phyloP scores from a whole-genome alignment of 176 grass and related monocot species.

The Areca catechu region DNA sequence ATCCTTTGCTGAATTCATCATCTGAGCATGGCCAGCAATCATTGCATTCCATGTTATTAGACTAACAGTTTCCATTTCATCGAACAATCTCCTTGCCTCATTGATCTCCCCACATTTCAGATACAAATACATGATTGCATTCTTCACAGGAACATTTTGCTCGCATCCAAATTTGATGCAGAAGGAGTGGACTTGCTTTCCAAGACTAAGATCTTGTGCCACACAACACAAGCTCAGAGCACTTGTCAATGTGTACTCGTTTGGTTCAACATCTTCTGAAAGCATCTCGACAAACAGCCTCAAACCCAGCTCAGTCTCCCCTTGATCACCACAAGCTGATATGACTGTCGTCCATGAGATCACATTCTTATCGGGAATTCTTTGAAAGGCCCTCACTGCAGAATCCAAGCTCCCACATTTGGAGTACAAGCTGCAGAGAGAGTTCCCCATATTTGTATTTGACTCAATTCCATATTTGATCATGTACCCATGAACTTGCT shows the following conservation, averaged over 20 bases:
- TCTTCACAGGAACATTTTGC: slow-evolving; percentile 46
- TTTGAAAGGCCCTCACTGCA: slow-evolving; percentile 36
- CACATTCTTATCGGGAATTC: slow-evolving; percentile 56
- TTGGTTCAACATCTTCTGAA: slow-evolving; percentile 40
- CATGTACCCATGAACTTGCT: slow-evolving; percentile 51
- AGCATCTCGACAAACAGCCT: slow-evolving; percentile 60
- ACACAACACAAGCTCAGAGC: slow-evolving; percentile 54
- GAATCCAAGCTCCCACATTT: slow-evolving; percentile 46
- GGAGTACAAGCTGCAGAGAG: slow-evolving; percentile 53
- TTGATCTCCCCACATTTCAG: slow-evolving; percentile 47
- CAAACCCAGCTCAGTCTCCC: slow-evolving; percentile 45
- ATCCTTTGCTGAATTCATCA: slow-evolving; percentile 63
- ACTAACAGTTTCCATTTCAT: slow-evolving; percentile 40
- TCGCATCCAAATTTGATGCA: slow-evolving; percentile 60
- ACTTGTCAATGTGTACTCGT: slow-evolving; percentile 65
- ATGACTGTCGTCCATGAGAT: slow-evolving; percentile 72
- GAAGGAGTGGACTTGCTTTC: slow-evolving; percentile 66
- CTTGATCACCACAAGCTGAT: slow-evolving; percentile 60
- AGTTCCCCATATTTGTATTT: slow-evolving; percentile 50
- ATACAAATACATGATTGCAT: slow-evolving; percentile 73
- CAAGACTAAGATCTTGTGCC: slow-evolving; percentile 46
- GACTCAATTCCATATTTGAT: slow-evolving; percentile 43
- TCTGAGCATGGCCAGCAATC: slow-evolving; percentile 61
- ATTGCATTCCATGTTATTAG: slow-evolving; percentile 72
- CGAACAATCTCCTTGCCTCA: slow-evolving; percentile 53